Evolutionary conservation across 2,329 filamentous ascomycete genomes (phyloP).

Genomic region (Colletotrichum sp.): DNA sequence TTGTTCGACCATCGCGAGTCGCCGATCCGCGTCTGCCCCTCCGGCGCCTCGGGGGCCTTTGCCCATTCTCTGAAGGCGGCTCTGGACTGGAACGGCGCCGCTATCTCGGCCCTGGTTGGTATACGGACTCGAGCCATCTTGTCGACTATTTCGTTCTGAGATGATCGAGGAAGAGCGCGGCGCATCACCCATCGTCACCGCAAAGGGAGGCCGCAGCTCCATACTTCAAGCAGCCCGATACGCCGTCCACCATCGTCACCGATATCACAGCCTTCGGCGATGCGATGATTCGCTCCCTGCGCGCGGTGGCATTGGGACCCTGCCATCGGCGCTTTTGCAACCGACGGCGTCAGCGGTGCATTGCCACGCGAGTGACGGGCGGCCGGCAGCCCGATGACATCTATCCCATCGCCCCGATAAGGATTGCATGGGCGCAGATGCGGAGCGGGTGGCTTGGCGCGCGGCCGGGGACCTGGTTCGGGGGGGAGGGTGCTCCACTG

Average conservation of each 20-base stretch:
- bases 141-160: neutral
- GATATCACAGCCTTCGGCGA: neutral
- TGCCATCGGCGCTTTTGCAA: conserved; percentile 20
- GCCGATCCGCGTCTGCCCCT: conserved; percentile 24
- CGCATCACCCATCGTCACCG: neutral
- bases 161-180: neutral
- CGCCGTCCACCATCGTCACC: neutral
- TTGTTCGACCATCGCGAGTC: conserved; percentile 33
- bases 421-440: neutral
- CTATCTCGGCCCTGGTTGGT: conserved; percentile 11
- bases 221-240: neutral
- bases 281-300: neutral
- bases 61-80: conserved; percentile 27
- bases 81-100: conserved; percentile 27
- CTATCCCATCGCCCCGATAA: neutral
- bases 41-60: conserved; percentile 22
- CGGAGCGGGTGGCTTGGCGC: conserved; percentile 1
- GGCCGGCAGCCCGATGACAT: neutral
- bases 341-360: neutral
- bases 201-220: neutral
- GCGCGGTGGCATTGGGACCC: neutral
- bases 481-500: neutral
- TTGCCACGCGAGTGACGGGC: conserved; percentile 1
- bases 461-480: neutral
- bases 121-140: conserved; percentile 12